These are phyloP conservation scores for Paraglomus occultum DNA, from an alignment of 192 early-diverging fungal species.

Conservation along the genomic window DNA sequence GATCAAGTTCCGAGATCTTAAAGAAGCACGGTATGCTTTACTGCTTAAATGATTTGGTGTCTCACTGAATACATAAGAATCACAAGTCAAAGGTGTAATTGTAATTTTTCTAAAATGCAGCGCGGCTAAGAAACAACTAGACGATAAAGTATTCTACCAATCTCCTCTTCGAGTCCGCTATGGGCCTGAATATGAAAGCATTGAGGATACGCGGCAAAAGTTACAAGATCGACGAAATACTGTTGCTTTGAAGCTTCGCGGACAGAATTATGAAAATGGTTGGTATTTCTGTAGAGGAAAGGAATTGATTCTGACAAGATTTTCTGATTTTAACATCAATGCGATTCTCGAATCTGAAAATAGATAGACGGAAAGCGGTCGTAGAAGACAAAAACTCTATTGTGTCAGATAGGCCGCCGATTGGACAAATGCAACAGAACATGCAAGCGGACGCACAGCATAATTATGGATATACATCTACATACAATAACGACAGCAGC, in stretches of 20 bases:
- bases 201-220: conserved; percentile 44
- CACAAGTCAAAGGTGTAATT: too few species aligned
- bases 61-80: background rate
- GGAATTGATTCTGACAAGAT: too few species aligned
- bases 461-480: too few species aligned
- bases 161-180: conserved; percentile 39
- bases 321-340: too few species aligned
- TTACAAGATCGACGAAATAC: conserved; percentile 35
- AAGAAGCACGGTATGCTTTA: conserved; percentile 29
- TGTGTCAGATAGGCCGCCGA: too few species aligned
- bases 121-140: conserved; percentile 36
- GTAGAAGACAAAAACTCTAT: too few species aligned
- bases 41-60: background rate
- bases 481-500: too few species aligned
- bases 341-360: too few species aligned
- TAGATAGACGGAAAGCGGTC: too few species aligned
- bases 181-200: conserved; percentile 40
- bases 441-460: too few species aligned
- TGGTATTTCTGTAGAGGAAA: too few species aligned
- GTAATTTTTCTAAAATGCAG: conserved; percentile 6
- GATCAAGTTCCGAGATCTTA: conserved; percentile 30
- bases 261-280: background rate
- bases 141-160: conserved; percentile 40
- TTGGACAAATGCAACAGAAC: too few species aligned
- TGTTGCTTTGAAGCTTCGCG: conserved; percentile 29